Evolutionary conservation across 306 rosid genomes (phyloP).

Genomic region (Cyamopsis tetragonoloba): DNA sequence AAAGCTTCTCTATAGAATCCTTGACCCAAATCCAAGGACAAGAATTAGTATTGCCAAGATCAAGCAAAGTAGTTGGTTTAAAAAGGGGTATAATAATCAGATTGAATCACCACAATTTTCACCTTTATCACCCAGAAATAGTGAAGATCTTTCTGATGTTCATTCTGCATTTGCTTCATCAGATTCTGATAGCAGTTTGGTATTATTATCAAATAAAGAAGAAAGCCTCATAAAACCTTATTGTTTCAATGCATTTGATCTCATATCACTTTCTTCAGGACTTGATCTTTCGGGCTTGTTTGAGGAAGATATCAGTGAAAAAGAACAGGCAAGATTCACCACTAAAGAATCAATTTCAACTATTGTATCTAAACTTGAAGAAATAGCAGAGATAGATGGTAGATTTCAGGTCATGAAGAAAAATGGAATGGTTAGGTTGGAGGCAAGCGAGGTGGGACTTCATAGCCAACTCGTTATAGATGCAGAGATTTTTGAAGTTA

Average conservation of each 20-base stretch:
- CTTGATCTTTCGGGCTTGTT: slow-evolving; percentile 69
- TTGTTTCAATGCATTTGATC: slow-evolving; percentile 62
- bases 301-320: slow-evolving; percentile 34
- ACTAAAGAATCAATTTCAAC: slow-evolving; percentile 37
- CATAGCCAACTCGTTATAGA: slow-evolving; percentile 55
- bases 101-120: slow-evolving; percentile 14
- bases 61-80: slow-evolving; percentile 56
- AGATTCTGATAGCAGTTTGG: not conserved
- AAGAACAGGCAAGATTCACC: slow-evolving; percentile 32
- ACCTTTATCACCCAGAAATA: slow-evolving; percentile 1
- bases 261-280: slow-evolving; percentile 68
- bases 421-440: slow-evolving; percentile 50
- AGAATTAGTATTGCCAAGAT: slow-evolving; percentile 41
- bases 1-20: slow-evolving; percentile 50
- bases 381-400: slow-evolving; percentile 43
- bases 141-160: slow-evolving; percentile 18
- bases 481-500: slow-evolving; percentile 68
- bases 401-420: slow-evolving; percentile 45
- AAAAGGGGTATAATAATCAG: slow-evolving; percentile 37
- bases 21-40: slow-evolving; percentile 52
- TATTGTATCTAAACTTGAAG: slow-evolving; percentile 57
- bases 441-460: slow-evolving; percentile 45
- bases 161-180: slow-evolving; percentile 25
- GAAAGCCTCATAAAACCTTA: slow-evolving; percentile 25
- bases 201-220: not conserved